Percentiles rank a stretch among this genome's conserved stretches.
phyloP scores from a whole-genome alignment of 2,329 filamentous ascomycete species.

The Pyrenophora tritici-repentis region DNA sequence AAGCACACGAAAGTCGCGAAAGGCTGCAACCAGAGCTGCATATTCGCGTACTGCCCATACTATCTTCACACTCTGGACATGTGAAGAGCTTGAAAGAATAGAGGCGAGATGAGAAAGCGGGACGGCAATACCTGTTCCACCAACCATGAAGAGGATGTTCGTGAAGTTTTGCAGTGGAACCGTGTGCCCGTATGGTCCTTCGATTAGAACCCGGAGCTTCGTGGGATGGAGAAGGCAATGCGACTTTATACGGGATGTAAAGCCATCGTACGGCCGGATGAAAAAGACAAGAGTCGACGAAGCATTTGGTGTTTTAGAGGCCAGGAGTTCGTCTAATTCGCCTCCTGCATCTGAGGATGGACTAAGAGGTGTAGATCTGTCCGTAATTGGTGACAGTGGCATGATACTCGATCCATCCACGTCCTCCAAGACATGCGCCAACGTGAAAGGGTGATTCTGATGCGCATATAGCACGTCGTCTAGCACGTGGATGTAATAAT shows the following conservation, averaged over 20 bases:
- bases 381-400: constrained; percentile 16
- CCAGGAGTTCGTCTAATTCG: constrained; percentile 39
- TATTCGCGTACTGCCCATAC: constrained; percentile 44
- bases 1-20: constrained; percentile 27
- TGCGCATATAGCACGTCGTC: constrained; percentile 51
- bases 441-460: constrained; percentile 57
- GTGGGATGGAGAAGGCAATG: constrained; percentile 26
- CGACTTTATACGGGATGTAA: constrained; percentile 53
- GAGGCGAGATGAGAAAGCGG: constrained; percentile 37
- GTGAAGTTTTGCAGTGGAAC: constrained; percentile 51
- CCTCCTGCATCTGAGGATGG: constrained; percentile 21
- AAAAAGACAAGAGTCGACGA: constrained; percentile 50
- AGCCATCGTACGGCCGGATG: constrained; percentile 58
- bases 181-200: constrained; percentile 57
- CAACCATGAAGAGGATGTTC: constrained; percentile 44
- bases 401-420: not conserved
- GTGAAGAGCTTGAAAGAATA: constrained; percentile 22
- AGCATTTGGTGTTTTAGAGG: constrained; percentile 1
- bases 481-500: constrained; percentile 57
- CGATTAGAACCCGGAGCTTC: constrained; percentile 51
- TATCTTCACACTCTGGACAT: constrained; percentile 30
- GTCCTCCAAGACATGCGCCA: constrained; percentile 27
- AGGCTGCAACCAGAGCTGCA: constrained; percentile 31
- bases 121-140: constrained; percentile 45
- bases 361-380: constrained; percentile 13